Conservation (phyloP, 768 basidiomycete genomes). For the Boletales sp. region DNA sequence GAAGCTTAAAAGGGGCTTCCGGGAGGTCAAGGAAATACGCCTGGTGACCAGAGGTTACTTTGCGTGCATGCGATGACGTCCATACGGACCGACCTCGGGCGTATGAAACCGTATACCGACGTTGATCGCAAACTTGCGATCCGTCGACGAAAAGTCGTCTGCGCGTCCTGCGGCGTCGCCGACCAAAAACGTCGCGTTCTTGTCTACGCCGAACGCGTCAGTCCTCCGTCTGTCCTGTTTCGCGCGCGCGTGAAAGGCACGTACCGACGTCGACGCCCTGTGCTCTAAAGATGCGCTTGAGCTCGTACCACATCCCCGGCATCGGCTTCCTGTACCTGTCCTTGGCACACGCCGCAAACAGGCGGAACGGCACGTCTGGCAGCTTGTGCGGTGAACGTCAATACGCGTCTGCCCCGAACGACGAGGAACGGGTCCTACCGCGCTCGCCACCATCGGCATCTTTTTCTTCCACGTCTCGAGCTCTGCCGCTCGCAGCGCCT, state of each 20-base stretch:
- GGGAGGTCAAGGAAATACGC: constrained; percentile 61
- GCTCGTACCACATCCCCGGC: constrained; percentile 79
- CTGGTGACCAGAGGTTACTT: background rate
- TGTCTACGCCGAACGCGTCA: constrained; percentile 43
- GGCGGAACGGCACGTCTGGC: constrained; percentile 66
- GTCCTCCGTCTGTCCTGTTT: too few species aligned
- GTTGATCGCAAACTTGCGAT: constrained; percentile 84
- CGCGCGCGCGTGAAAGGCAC: constrained; percentile 9
- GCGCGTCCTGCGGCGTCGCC: constrained; percentile 88
- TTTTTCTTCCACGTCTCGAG: constrained; percentile 75
- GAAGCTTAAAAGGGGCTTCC: constrained; percentile 43
- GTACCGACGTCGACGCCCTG: constrained; percentile 64
- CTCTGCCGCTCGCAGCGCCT: constrained; percentile 47
- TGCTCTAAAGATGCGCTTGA: constrained; percentile 57
- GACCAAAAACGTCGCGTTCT: constrained; percentile 66
- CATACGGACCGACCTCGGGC: constrained; percentile 59
- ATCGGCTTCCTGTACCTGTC: constrained; percentile 85
- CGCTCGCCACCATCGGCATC: constrained; percentile 60
- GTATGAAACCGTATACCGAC: constrained; percentile 71
- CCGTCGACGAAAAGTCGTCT: constrained; percentile 75
- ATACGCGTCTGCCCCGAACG: too few species aligned
- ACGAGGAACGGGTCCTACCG: constrained; percentile 32
- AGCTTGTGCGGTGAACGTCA: constrained; percentile 41
- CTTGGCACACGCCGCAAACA: constrained; percentile 72
- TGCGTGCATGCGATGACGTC: background rate